Evolutionary conservation across 768 basidiomycete species (phyloP).

Genomic region (Sporobolomyces roseus): DNA sequence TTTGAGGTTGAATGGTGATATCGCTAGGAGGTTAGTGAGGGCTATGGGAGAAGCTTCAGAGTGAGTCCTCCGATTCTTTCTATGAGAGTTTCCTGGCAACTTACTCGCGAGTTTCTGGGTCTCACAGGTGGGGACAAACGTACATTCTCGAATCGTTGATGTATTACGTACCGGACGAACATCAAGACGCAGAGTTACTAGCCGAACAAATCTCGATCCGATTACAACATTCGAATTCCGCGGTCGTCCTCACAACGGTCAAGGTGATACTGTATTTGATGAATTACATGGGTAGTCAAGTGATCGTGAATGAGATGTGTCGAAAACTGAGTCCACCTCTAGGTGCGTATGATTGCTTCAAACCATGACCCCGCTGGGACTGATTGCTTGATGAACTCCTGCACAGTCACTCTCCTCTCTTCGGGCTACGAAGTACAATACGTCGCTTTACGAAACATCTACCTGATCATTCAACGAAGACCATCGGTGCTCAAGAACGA

Average conservation of each 20-base stretch:
- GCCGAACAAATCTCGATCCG: conserved; percentile 93
- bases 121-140: conserved; percentile 91
- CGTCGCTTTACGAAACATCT: conserved; percentile 90
- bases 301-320: conserved; percentile 80
- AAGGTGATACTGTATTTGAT: conserved; percentile 92
- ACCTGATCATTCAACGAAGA: conserved; percentile 92
- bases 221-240: conserved; percentile 96
- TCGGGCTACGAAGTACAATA: conserved; percentile 99
- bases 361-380: too few relatives aligned
- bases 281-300: conserved; percentile 96
- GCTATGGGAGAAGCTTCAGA: conserved; percentile 95
- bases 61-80: conserved; percentile 52
- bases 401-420: conserved; percentile 83
- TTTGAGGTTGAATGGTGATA: conserved; percentile 78
- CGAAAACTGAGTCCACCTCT: conserved; percentile 97
- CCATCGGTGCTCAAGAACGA: conserved; percentile 91
- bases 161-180: conserved; percentile 84
- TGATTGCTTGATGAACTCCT: not conserved
- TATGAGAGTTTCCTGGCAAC: not conserved
- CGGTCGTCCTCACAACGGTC: conserved; percentile 97
- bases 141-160: conserved; percentile 93
- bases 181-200: conserved; percentile 84
- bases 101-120: not conserved
- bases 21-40: conserved; percentile 81
- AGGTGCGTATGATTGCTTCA: too few relatives aligned